Evolutionary conservation across 1,284 basidiomycete genomes (phyloP).

Genomic region (Spongiforma sp.): DNA sequence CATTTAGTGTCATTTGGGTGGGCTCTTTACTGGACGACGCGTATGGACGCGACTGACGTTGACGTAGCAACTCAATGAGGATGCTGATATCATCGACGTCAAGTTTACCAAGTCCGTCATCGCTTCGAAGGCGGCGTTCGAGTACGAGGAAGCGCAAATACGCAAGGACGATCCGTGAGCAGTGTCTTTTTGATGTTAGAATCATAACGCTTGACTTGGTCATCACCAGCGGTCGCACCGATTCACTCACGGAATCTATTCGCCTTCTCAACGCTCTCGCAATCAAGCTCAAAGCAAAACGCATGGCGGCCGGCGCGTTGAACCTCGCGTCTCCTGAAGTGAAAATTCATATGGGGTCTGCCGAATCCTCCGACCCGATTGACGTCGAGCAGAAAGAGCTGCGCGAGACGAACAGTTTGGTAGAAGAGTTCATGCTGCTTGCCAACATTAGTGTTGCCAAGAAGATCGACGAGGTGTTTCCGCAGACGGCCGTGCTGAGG

Average conservation of each 20-base stretch:
- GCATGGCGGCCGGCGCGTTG: conserved; percentile 95
- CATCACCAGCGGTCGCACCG: conserved; percentile 65
- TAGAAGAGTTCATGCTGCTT: conserved; percentile 99
- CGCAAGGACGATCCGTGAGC: conserved; percentile 91
- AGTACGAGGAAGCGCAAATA: conserved; percentile 95
- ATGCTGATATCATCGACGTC: conserved; percentile 90
- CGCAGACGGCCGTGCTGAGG: conserved; percentile 94
- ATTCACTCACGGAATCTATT: conserved; percentile 88
- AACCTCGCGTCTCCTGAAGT: conserved; percentile 99
- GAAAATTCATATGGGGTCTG: conserved; percentile 92
- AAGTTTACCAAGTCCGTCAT: conserved; percentile 98
- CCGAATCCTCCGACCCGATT: conserved; percentile 94
- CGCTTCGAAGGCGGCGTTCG: conserved; percentile 96
- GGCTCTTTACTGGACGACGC: conserved; percentile 25
- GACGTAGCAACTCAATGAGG: conserved; percentile 78
- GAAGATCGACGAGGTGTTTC: conserved; percentile 94
- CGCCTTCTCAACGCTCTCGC: conserved; percentile 91
- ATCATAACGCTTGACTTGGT: not conserved
- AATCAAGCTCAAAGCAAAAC: conserved; percentile 82
- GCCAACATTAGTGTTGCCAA: conserved; percentile 95
- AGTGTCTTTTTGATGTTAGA: not conserved
- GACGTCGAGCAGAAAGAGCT: conserved; percentile 98
- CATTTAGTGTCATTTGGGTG: conserved; percentile 98
- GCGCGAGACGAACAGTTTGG: conserved; percentile 94
- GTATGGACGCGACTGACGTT: conserved; percentile 1